Base-by-base conservation (phyloP, 352 stramenopile species). In the Peronospora tabacina region DNA sequence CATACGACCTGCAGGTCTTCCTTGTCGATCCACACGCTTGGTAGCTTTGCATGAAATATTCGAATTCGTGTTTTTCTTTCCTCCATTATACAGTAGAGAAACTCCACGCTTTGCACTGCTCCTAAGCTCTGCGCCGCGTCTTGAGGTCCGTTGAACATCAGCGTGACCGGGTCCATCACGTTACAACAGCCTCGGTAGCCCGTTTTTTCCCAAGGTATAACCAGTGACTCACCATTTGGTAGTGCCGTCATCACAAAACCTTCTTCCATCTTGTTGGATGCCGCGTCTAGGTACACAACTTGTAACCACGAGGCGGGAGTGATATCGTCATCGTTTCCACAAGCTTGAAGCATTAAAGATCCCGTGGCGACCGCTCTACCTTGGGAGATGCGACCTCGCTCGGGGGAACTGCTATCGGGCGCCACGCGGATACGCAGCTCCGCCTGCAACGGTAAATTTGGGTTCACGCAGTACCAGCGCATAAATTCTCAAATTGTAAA, bases 381-480 rank as follows among this genome's bases (percentile, higher is more conserved):
- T 49, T 83, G 78, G 7, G 58, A 57, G 9, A 87, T 55, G n/a
- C 66, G 70, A 4, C 55, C 63, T 9, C 67, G 52, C 22, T 72
- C 76, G 7, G 47, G 24, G 0, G 74, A 66, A 19, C 62, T 59
- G 42, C 61, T 74, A 63, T 77, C 64, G 0, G 79, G 72, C 17
- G 75, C 66, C 13, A 61, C 49, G 44, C 79, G 79, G 38, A 88
- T 72, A 22, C 79, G 76, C 55, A 88, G 73, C 61, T 72, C 64
- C 17, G 79, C 76, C 42, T 82, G 66, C 26, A 51, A 35, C 36
- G 76, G 74, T 35, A 90, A 61, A 30, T 48, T 66, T 24, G 74
- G 72, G 43, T 83, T 58, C 30, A 88, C 52, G 44, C 70, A 82
- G 66, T 74, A 85, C 74, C 75, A 90, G 49, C 76, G 79, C 79